These are phyloP conservation scores for Podila verticillata DNA, from an alignment of 192 early-diverging fungal genomes.

Conservation along the genomic window DNA sequence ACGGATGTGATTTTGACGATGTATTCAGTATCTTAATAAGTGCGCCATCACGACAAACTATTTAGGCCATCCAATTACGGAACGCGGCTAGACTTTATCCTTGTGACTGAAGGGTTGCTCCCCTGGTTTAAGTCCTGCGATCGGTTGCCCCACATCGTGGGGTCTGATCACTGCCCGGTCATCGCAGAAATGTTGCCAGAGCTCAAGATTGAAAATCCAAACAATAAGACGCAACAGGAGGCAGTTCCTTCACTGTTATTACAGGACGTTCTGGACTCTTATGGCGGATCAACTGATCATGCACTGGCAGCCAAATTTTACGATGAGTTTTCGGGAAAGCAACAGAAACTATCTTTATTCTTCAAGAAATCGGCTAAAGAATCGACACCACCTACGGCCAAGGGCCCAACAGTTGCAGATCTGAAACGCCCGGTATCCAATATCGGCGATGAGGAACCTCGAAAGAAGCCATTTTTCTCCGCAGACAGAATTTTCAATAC, in stretches of 20 bases:
- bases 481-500: neutral
- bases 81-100: conserved; percentile 82
- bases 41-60: neutral
- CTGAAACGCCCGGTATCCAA: neutral
- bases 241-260: neutral
- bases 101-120: conserved; percentile 60
- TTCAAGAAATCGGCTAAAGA: conserved; percentile 37
- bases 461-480: conserved; percentile 21
- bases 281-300: conserved; percentile 32
- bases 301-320: conserved; percentile 65
- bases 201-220: conserved; percentile 8
- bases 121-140: conserved; percentile 69
- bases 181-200: conserved; percentile 49
- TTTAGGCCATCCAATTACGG: conserved; percentile 61
- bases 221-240: conserved; percentile 14
- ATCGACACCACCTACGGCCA: neutral
- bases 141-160: conserved; percentile 67
- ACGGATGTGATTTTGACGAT: neutral
- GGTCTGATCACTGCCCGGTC: conserved; percentile 88
- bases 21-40: neutral
- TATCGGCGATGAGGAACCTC: conserved; percentile 2
- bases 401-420: neutral
- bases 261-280: conserved; percentile 14
- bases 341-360: conserved; percentile 64
- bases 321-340: conserved; percentile 67